phyloP scores from a whole-genome alignment of 371 early-diverging fungal species.

The Paraphysoderma sedebokerense region DNA sequence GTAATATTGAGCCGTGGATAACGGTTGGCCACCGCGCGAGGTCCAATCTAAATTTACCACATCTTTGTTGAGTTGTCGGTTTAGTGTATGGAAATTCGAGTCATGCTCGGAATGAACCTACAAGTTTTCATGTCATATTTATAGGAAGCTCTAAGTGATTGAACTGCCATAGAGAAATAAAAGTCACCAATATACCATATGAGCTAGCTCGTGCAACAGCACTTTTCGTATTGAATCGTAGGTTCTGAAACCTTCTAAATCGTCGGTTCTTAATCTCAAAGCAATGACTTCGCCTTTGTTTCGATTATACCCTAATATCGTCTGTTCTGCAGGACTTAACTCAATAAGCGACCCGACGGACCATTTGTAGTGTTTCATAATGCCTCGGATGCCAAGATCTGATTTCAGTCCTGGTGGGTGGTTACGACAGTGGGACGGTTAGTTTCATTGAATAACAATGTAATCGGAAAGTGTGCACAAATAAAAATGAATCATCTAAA shows the following conservation, averaged over 20 bases:
- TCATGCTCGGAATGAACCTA: constrained; percentile 63
- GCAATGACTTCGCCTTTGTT: constrained; percentile 71
- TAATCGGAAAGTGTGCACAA: too few relatives aligned
- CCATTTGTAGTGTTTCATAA: constrained; percentile 62
- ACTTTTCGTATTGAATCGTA: constrained; percentile 55
- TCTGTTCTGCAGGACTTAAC: constrained; percentile 29
- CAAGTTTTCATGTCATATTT: not conserved
- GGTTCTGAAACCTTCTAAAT: constrained; percentile 68
- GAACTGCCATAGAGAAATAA: too few relatives aligned
- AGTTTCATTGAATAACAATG: too few relatives aligned
- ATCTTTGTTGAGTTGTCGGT: constrained; percentile 58
- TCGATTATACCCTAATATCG: constrained; percentile 72
- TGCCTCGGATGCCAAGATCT: constrained; percentile 30
- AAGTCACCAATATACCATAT: too few relatives aligned
- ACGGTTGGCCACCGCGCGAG: constrained; percentile 23
- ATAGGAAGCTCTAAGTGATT: too few relatives aligned
- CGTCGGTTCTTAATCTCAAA: constrained; percentile 66
- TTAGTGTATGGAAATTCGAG: constrained; percentile 57
- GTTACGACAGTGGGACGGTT: too few relatives aligned
- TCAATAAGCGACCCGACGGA: constrained; percentile 60
- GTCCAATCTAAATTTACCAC: constrained; percentile 46
- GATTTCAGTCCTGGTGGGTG: too few relatives aligned
- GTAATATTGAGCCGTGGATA: constrained; percentile 15
- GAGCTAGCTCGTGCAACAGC: constrained; percentile 74
- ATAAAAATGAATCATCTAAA: too few relatives aligned